phyloP scores from a whole-genome alignment of 1,139 yeast genomes.

The Pichia sp. region DNA sequence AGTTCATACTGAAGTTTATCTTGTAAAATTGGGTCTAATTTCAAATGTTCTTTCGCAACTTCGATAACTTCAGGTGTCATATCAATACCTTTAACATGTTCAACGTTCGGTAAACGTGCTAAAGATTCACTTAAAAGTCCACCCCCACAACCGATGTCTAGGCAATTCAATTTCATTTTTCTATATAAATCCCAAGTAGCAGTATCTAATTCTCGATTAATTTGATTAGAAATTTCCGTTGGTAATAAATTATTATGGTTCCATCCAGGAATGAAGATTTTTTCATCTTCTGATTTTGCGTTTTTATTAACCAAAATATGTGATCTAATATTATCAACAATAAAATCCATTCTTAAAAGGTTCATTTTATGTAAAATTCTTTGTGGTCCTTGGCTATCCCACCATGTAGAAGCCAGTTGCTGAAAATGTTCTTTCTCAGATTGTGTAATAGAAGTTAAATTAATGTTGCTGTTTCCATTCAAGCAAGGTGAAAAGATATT shows the following conservation, averaged over 20 bases:
- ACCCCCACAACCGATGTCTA: slow-evolving; percentile 98
- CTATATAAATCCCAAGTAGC: slow-evolving; percentile 38
- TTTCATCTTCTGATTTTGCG: slow-evolving; percentile 39
- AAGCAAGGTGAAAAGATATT: no score
- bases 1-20: slow-evolving; percentile 48
- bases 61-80: slow-evolving; percentile 73
- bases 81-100: slow-evolving; percentile 73
- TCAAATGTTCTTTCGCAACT: slow-evolving; percentile 69
- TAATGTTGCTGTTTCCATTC: no score
- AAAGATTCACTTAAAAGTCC: slow-evolving; percentile 85
- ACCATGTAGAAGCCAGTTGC: slow-evolving; percentile 84
- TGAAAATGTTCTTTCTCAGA: slow-evolving; percentile 75
- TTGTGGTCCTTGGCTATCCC: slow-evolving; percentile 94
- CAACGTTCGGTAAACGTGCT: slow-evolving; percentile 66
- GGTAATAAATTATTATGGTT: slow-evolving; percentile 59
- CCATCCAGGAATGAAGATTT: slow-evolving; percentile 74
- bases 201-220: slow-evolving; percentile 42
- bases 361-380: slow-evolving; percentile 94
- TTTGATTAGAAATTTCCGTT: slow-evolving; percentile 38
- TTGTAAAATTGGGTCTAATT: slow-evolving; percentile 55
- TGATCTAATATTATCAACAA: slow-evolving; percentile 50
- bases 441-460: slow-evolving; percentile 31
- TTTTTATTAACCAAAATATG: slow-evolving; percentile 42
- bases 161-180: slow-evolving; percentile 40
- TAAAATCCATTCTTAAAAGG: slow-evolving; percentile 78